Conservation (phyloP, 768 basidiomycete genomes). For the Amanita polypyramis region DNA sequence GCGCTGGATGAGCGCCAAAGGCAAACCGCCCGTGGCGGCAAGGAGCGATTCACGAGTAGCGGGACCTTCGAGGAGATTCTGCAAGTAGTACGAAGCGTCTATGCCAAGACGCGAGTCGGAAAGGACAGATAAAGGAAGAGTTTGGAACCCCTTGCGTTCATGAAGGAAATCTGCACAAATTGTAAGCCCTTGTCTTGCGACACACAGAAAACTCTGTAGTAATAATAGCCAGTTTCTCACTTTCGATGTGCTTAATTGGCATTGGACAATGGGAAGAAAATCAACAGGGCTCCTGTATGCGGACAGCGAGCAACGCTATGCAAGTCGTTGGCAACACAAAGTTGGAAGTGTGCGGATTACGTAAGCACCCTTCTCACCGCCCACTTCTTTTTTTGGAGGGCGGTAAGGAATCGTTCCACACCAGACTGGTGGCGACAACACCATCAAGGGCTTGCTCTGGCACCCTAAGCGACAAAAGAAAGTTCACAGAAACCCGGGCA, state of each 20-base stretch:
- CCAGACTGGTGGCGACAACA: too few species aligned
- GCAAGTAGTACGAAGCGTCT: constrained; percentile 88
- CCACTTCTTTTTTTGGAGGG: too few species aligned
- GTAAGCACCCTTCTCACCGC: neutral
- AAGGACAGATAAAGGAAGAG: constrained; percentile 68
- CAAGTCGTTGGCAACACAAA: neutral
- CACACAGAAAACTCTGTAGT: neutral
- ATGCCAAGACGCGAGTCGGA: constrained; percentile 93
- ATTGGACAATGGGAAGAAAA: constrained; percentile 34
- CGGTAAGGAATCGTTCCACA: too few species aligned
- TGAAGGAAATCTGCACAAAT: constrained; percentile 57
- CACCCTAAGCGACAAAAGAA: neutral
- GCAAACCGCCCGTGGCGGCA: constrained; percentile 91
- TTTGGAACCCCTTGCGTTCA: constrained; percentile 84
- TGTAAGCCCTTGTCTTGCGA: constrained; percentile 9
- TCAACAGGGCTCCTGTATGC: neutral
- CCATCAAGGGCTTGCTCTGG: neutral
- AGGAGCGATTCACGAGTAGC: constrained; percentile 83
- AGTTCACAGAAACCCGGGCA: neutral
- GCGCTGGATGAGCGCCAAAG: constrained; percentile 75
- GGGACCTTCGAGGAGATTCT: constrained; percentile 63
- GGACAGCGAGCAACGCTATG: neutral
- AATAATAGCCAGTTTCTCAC: constrained; percentile 29
- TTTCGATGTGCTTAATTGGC: constrained; percentile 80
- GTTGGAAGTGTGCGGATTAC: constrained; percentile 1